phyloP scores from a whole-genome alignment of 768 basidiomycete species.

The Sporobolomyces roseus region DNA sequence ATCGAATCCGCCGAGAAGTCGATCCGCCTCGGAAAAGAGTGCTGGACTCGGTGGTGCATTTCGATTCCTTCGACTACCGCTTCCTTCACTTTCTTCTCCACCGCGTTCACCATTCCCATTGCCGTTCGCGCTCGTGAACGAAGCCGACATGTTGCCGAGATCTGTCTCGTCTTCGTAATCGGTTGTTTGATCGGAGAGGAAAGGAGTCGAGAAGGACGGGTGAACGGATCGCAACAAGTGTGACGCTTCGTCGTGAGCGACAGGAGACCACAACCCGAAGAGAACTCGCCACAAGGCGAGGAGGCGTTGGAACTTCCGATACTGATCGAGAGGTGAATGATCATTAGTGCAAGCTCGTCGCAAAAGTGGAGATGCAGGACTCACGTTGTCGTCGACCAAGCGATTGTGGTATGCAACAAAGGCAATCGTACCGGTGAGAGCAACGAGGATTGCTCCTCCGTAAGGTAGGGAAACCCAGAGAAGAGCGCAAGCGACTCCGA shows the following conservation, averaged over 20 bases:
- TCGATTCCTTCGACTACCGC: background rate
- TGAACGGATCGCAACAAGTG: constrained; percentile 28
- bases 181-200: constrained; percentile 1
- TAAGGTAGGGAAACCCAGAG: constrained; percentile 63
- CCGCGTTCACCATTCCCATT: background rate
- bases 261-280: constrained; percentile 78
- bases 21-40: constrained; percentile 30
- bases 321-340: constrained; percentile 4
- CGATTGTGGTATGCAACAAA: constrained; percentile 76
- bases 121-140: constrained; percentile 13
- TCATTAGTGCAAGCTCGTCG: constrained; percentile 58
- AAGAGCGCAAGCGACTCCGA: constrained; percentile 79
- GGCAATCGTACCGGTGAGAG: constrained; percentile 65
- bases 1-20: constrained; percentile 25
- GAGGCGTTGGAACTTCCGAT: constrained; percentile 54
- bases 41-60: constrained; percentile 22
- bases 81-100: background rate
- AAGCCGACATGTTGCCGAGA: constrained; percentile 11
- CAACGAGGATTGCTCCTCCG: constrained; percentile 49
- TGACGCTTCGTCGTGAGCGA: constrained; percentile 27
- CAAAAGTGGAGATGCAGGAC: constrained; percentile 56
- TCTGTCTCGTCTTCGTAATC: constrained; percentile 15
- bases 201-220: constrained; percentile 10
- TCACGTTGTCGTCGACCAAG: constrained; percentile 70
- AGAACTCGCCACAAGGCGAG: constrained; percentile 95